Base-by-base conservation (phyloP, 2,329 filamentous ascomycete species). In the Diaporthe humulicola region DNA sequence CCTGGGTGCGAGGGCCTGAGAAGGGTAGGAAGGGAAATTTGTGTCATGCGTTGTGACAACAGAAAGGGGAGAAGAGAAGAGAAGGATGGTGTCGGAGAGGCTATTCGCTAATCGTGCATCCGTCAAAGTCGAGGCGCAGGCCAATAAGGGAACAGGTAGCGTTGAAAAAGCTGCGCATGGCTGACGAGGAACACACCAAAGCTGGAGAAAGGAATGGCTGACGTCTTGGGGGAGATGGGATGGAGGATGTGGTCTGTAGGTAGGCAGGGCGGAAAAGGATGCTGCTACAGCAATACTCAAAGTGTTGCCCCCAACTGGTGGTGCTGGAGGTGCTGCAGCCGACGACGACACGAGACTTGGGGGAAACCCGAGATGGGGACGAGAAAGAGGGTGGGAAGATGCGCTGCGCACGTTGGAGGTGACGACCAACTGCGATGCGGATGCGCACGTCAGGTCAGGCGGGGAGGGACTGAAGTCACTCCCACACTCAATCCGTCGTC, bases 61-160 rank as follows among this genome's bases (percentile, higher is more conserved):
- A 25, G 15, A 57, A 70, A 48, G 57, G 58, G 57, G n/a, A 61
- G 56, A 57, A 10, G 28, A 66, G 28, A 64, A 66, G 28, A 42
- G 25, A 40, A 72, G 33, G 56, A 61, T 60, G 70, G 56, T 52
- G 70, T 48, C 70, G 70, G 22, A 42, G 70, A 60, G 69, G 45
- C 45, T 52, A 71, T 64, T 76, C 73, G 75, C 69, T 73, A 76
- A 74, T 76, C 61, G 74, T 70, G 69, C 48, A 52, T 58, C 67
- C 61, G 67, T 58, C 60, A 57, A 71, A 69, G 38, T 64, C 42
- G 54, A 72, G 72, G 60, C 30, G 72, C 22, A 76, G 67, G 50
- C 75, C 72, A 74, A 74, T 76, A 52, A 70, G 52, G 60, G 48
- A 54, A 52, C 2, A 40, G 48, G 67, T 52, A 58, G 38, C n/a